Evolutionary conservation across 2,329 filamentous ascomycete species (phyloP).

Genomic region (Thelonectria discophora): DNA sequence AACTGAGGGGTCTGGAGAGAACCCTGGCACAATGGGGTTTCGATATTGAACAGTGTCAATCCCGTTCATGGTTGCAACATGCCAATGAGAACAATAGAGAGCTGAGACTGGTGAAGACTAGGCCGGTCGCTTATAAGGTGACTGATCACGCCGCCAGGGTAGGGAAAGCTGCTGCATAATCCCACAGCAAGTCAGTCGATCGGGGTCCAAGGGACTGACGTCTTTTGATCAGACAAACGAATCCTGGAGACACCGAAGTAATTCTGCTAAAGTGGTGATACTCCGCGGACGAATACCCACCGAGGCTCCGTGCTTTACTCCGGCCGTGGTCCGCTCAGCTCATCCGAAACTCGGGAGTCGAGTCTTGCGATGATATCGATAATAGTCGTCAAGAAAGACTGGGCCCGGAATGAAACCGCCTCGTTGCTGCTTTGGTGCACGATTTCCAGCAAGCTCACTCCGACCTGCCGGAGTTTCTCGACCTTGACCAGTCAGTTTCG

Average conservation of each 20-base stretch:
- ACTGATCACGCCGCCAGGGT: neutral
- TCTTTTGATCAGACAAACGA: neutral
- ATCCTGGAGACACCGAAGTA: neutral
- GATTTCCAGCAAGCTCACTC: constrained; percentile 25
- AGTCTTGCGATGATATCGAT: constrained; percentile 24
- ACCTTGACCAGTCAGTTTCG: constrained; percentile 9
- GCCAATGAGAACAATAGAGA: too few species aligned
- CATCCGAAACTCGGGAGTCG: constrained; percentile 27
- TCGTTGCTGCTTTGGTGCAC: constrained; percentile 18
- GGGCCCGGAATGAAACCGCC: constrained; percentile 14
- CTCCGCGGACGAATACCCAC: constrained; percentile 24
- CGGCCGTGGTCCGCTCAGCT: constrained; percentile 14
- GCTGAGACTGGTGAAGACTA: too few species aligned
- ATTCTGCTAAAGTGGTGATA: constrained; percentile 1
- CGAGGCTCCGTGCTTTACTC: neutral
- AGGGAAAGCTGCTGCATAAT: neutral
- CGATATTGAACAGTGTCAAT: neutral
- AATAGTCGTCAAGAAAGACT: constrained; percentile 1
- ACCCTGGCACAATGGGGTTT: constrained; percentile 27
- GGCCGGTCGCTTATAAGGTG: constrained; percentile 1
- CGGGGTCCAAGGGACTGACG: too few species aligned
- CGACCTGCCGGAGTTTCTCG: constrained; percentile 29
- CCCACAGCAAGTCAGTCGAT: too few species aligned
- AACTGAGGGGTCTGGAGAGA: constrained; percentile 28
- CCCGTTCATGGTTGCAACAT: too few species aligned